Percentiles rank a stretch among this genome's conserved stretches.
Conservation (phyloP, 805 yeast species). For the Priceomyces haplophilus region DNA sequence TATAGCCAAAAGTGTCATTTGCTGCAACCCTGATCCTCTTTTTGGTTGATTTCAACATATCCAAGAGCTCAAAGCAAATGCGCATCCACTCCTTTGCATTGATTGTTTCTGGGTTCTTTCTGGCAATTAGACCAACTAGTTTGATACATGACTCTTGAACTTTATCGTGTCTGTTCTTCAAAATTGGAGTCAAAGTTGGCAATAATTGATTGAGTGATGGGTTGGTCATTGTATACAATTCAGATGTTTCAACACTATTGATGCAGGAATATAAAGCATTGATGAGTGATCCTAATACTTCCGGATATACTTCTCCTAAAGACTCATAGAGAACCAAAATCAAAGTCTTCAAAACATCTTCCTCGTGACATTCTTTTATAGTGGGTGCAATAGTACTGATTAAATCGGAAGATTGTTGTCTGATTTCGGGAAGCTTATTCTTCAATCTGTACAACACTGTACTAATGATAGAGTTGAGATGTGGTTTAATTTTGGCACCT, state of each 20-base stretch:
- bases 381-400: constrained; percentile 65
- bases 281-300: constrained; percentile 82
- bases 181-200: constrained; percentile 87
- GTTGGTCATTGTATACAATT: constrained; percentile 46
- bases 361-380: constrained; percentile 54
- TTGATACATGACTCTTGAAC: constrained; percentile 83
- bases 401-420: constrained; percentile 84
- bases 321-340: constrained; percentile 82
- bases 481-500: constrained; percentile 65
- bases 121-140: constrained; percentile 80
- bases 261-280: constrained; percentile 67
- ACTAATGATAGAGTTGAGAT: constrained; percentile 67
- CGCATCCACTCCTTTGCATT: constrained; percentile 98
- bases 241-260: constrained; percentile 53
- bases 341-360: constrained; percentile 61
- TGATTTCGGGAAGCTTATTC: constrained; percentile 64
- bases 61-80: constrained; percentile 84
- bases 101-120: constrained; percentile 72
- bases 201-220: constrained; percentile 82
- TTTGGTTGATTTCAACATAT: constrained; percentile 77
- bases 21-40: constrained; percentile 80
- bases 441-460: constrained; percentile 70
- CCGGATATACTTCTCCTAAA: constrained; percentile 92
- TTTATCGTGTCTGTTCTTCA: constrained; percentile 83
- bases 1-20: constrained; percentile 84